phyloP scores from a whole-genome alignment of 805 yeast genomes.

The Hanseniaspora pseudoguilliermondii region DNA sequence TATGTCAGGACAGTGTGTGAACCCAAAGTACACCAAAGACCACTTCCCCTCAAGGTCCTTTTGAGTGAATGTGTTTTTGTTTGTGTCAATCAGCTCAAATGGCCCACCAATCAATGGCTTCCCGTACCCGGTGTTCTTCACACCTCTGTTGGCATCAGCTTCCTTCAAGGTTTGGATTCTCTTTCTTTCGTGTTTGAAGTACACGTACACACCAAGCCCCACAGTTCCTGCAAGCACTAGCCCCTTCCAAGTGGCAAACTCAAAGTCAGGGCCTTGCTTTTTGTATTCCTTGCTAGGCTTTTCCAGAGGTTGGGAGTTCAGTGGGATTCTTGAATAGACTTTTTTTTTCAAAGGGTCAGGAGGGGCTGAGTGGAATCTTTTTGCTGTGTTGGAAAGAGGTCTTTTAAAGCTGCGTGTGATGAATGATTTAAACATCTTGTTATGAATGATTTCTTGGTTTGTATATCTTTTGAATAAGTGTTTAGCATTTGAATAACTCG shows the following conservation, averaged over 20 bases:
- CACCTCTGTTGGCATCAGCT: slow-evolving; percentile 72
- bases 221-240: slow-evolving; percentile 49
- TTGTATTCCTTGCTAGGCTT: slow-evolving; percentile 25
- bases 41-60: slow-evolving; percentile 66
- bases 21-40: slow-evolving; percentile 84
- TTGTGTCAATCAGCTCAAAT: slow-evolving; percentile 56
- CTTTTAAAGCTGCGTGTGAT: background rate
- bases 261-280: slow-evolving; percentile 30
- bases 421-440: background rate
- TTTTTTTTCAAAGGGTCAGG: slow-evolving; percentile 22
- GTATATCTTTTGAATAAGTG: too few species aligned
- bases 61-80: slow-evolving; percentile 65
- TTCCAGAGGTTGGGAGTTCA: slow-evolving; percentile 66
- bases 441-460: too few species aligned
- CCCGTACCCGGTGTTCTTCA: slow-evolving; percentile 37
- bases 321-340: slow-evolving; percentile 34
- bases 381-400: background rate
- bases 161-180: slow-evolving; percentile 60
- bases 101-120: slow-evolving; percentile 90
- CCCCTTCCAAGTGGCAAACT: slow-evolving; percentile 79
- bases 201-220: slow-evolving; percentile 61
- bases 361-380: background rate
- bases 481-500: too few species aligned
- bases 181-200: slow-evolving; percentile 65
- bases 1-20: slow-evolving; percentile 95